Conservation (phyloP, 129 eudicot species). For the Sambucus nigra region DNA sequence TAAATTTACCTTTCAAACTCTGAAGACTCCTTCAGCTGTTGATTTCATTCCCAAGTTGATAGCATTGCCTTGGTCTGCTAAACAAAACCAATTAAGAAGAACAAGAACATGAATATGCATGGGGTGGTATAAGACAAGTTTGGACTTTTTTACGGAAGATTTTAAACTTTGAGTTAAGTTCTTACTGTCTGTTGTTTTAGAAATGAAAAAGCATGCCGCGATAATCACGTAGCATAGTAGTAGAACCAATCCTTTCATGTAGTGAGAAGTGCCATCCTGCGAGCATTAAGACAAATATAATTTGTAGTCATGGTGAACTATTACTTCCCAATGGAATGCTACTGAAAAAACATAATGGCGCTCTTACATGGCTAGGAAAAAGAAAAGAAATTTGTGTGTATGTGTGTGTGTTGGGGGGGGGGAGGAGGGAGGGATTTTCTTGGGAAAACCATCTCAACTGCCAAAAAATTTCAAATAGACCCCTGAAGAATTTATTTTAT, state of each 20-base stretch:
- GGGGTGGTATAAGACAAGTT: neutral
- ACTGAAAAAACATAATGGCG: no score
- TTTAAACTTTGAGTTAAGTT: neutral
- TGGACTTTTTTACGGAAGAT: no score
- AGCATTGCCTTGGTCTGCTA: constrained; percentile 1
- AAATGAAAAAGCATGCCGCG: constrained; percentile 52
- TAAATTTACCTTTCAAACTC: constrained; percentile 8
- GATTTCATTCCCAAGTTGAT: constrained; percentile 5
- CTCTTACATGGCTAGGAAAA: neutral
- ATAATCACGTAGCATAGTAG: constrained; percentile 69
- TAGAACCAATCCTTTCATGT: constrained; percentile 78
- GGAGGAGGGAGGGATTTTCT: no score
- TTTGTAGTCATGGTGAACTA: neutral
- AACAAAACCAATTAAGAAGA: no score
- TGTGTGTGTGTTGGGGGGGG: no score
- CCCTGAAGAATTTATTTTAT: no score
- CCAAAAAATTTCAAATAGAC: no score
- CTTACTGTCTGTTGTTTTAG: constrained; percentile 36
- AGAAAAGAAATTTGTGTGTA: neutral
- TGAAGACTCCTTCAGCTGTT: constrained; percentile 5
- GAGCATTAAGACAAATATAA: neutral
- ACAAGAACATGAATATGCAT: neutral
- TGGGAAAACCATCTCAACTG: no score
- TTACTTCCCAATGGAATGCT: neutral
- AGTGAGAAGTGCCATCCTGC: constrained; percentile 97